Evolutionary conservation across 177 flowering plant species (phyloP).

Genomic region (Vitis hybrid): DNA sequence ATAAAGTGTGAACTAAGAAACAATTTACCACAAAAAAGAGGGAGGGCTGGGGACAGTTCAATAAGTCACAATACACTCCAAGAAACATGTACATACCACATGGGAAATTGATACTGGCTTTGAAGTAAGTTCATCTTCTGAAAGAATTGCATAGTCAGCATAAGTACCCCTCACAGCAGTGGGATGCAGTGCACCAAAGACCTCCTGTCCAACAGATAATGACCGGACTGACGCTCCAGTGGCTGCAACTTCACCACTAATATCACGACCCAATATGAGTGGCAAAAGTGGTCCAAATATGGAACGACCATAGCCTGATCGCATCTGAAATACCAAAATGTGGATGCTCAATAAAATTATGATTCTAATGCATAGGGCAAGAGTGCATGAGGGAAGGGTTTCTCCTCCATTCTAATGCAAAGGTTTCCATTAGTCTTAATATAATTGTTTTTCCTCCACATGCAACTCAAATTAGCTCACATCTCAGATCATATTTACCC

Average conservation of each 20-base stretch:
- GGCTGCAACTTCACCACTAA: conserved; percentile 97
- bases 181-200: conserved; percentile 98
- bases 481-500: too few relatives aligned
- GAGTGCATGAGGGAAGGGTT: not conserved
- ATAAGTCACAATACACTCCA: not conserved
- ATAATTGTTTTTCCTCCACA: too few relatives aligned
- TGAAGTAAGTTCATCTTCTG: conserved; percentile 65
- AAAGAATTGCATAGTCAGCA: conserved; percentile 85
- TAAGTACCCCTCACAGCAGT: conserved; percentile 95
- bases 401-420: too few relatives aligned
- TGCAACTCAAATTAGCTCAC: too few relatives aligned
- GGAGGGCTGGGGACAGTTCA: too few relatives aligned
- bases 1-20: not conserved
- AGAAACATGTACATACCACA: conserved; percentile 47
- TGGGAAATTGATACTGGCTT: conserved; percentile 78
- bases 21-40: not conserved
- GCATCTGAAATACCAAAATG: conserved; percentile 59
- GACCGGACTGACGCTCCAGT: conserved; percentile 70
- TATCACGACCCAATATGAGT: conserved; percentile 89
- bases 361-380: not conserved
- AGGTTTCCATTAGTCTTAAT: too few relatives aligned
- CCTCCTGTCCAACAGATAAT: conserved; percentile 76
- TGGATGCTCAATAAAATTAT: not conserved
- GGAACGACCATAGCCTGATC: conserved; percentile 94
- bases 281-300: conserved; percentile 81